A percentile compares a stretch with the other conserved stretches of the same genome.
Evolutionary conservation across 257 asterid genomes (phyloP).

Genomic region (Nicotiana paniculata): DNA sequence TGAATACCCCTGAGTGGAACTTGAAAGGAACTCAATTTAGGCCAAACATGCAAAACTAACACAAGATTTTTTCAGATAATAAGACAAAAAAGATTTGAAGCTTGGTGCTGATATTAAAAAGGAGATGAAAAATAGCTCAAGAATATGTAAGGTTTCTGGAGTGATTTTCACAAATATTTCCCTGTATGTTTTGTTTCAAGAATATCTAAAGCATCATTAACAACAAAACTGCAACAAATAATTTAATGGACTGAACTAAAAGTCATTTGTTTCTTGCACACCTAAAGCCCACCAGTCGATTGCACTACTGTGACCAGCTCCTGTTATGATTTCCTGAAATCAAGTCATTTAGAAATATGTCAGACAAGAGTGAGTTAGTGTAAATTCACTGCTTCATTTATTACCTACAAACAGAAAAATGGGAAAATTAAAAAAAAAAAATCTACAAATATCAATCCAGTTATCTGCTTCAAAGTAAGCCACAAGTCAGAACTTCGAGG

Average conservation of each 20-base stretch:
- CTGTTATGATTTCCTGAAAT: slow-evolving; percentile 90
- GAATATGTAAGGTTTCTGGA: background rate
- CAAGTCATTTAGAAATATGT: slow-evolving; percentile 15
- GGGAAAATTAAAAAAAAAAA: background rate
- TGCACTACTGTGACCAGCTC: slow-evolving; percentile 91
- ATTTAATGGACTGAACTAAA: background rate
- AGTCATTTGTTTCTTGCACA: slow-evolving; percentile 9
- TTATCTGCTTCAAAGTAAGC: background rate
- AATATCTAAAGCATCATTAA: background rate
- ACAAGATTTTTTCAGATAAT: background rate
- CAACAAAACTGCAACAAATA: background rate
- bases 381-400: background rate
- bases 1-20: background rate
- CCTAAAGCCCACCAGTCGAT: slow-evolving; percentile 99
- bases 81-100: background rate
- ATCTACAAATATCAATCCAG: background rate
- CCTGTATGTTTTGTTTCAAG: background rate
- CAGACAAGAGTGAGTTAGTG: background rate
- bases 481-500: background rate
- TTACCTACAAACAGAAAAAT: background rate
- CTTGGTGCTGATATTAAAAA: background rate
- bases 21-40: background rate
- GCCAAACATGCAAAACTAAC: background rate
- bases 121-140: background rate
- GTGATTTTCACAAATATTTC: background rate